Evolutionary conservation across 805 yeast species (phyloP), one percentile per base, ranked within the genome.

Genomic region (Clavispora phyllophila): DNA sequence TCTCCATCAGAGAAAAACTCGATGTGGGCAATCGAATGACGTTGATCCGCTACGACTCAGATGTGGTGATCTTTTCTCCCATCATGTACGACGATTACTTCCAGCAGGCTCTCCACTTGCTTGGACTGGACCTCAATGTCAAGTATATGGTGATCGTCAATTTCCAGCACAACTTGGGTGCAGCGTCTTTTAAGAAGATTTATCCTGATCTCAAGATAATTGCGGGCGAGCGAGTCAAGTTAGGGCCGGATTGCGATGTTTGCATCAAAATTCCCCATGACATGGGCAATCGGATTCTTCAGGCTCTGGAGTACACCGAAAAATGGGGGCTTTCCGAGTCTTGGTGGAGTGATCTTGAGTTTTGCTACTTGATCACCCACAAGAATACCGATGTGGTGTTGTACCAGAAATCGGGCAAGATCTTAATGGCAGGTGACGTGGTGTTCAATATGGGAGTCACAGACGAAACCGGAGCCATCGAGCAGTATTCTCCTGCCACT

Each of bases 141-240:
- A 33, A 48, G 10, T 38, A 51, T 25, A 20, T 54, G 31, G 35
- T 54, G 10, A 43, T 50, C 13, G 51, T 45, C 9, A 50, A 54
- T 41, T 17, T 12, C 12, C 43, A 48, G 27, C 57, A 51, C 42
- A 45, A 28, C 23, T 7, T 47, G 34, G 51, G 46, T 3, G 55
- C 41, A 1, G 13, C 14, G 9, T 14, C 44, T 13, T 50, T 38
- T 41, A 51, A 45, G 35, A 24, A 40, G 15, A 34, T 17, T 25
- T 54, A 23, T 38, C 56, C 56, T 9, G 41, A 47, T n/a, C 17
- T 45, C 14, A 41, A 44, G 44, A 22, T 54, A 4, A 27, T 54
- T 12, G 53, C 48, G 5, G 34, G 41, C 5, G 48, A 41, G 5
- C 36, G 40, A 2, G 40, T 44, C 9, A 24, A n/a, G 10, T 36